Evolutionary conservation across 257 asterid species (phyloP).

Genomic region (Solanum infundibuliforme): DNA sequence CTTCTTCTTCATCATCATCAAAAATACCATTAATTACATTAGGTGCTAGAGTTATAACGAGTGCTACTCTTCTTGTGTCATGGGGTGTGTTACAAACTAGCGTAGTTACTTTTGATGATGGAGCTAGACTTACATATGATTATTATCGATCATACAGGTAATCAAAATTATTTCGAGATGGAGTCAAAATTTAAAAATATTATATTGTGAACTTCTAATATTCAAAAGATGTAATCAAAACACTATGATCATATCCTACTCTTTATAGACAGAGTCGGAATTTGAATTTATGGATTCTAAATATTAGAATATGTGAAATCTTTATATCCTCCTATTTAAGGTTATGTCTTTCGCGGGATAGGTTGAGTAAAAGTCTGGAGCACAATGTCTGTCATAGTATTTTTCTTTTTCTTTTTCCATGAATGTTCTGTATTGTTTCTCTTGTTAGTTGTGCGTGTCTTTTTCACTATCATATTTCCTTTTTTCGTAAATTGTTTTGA

Average conservation of each 20-base stretch:
- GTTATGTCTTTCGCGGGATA: neutral
- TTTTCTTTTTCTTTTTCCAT: neutral
- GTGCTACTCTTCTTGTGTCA: neutral
- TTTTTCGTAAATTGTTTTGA: neutral
- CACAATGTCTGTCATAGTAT: neutral
- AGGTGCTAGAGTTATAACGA: neutral
- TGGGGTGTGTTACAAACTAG: constrained; percentile 1
- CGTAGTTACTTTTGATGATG: neutral
- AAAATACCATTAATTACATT: neutral
- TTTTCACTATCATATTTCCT: neutral
- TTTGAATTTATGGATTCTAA: neutral
- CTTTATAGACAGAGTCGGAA: fast-evolving
- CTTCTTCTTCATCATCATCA: neutral
- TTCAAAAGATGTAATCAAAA: neutral
- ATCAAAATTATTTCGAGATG: neutral
- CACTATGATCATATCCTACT: neutral
- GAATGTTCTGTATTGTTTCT: neutral
- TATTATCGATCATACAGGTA: neutral
- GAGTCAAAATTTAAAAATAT: neutral
- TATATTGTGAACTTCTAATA: neutral
- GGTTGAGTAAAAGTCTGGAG: neutral
- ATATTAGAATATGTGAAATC: fast-evolving
- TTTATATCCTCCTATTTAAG: neutral
- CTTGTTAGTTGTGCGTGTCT: neutral
- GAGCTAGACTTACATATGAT: neutral